A percentile compares a stretch with the other conserved stretches of the same genome.
These are phyloP conservation scores for Rachicladosporium sp. DNA, from an alignment of 2,329 filamentous ascomycete species.

Conservation along the genomic window DNA sequence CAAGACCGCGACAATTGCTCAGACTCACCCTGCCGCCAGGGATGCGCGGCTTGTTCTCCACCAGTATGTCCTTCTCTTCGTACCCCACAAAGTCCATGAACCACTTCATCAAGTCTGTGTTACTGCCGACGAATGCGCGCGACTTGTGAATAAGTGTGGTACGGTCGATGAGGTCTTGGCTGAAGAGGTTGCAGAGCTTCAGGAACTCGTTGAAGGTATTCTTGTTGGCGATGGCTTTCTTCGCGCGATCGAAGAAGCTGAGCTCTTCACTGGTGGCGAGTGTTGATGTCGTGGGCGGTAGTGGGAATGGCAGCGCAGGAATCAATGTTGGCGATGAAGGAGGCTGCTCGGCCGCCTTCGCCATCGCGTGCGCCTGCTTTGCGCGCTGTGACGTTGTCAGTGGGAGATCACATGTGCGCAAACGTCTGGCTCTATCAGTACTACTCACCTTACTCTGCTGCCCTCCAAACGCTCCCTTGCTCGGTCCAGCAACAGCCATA, in stretches of 20 bases:
- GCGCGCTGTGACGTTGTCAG: slow-evolving; percentile 43
- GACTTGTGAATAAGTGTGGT: slow-evolving; percentile 73
- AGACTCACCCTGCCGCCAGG: slow-evolving; percentile 77
- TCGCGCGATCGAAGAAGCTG: slow-evolving; percentile 88
- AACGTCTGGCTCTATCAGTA: not conserved
- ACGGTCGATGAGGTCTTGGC: slow-evolving; percentile 80
- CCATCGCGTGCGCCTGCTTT: slow-evolving; percentile 53
- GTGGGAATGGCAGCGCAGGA: slow-evolving; percentile 74
- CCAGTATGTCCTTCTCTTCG: slow-evolving; percentile 61
- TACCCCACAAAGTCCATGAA: slow-evolving; percentile 77
- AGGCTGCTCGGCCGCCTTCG: slow-evolving; percentile 19
- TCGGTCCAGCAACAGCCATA: slow-evolving; percentile 16
- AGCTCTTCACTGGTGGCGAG: slow-evolving; percentile 77
- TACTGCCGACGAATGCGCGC: slow-evolving; percentile 73
- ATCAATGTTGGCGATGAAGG: slow-evolving; percentile 76
- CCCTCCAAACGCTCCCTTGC: slow-evolving; percentile 12
- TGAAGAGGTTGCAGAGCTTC: slow-evolving; percentile 93
- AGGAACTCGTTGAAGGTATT: slow-evolving; percentile 89
- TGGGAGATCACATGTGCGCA: not conserved
- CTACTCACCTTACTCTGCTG: slow-evolving; percentile 38
- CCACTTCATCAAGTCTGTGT: slow-evolving; percentile 75
- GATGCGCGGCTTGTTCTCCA: slow-evolving; percentile 65
- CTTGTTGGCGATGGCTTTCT: slow-evolving; percentile 91
- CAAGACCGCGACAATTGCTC: slow-evolving; percentile 89
- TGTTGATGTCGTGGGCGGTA: slow-evolving; percentile 61